Percentiles rank a stretch among this genome's conserved stretches.
Conservation (phyloP, 176 grass and related monocot species). For the Cymbopogon citratus region DNA sequence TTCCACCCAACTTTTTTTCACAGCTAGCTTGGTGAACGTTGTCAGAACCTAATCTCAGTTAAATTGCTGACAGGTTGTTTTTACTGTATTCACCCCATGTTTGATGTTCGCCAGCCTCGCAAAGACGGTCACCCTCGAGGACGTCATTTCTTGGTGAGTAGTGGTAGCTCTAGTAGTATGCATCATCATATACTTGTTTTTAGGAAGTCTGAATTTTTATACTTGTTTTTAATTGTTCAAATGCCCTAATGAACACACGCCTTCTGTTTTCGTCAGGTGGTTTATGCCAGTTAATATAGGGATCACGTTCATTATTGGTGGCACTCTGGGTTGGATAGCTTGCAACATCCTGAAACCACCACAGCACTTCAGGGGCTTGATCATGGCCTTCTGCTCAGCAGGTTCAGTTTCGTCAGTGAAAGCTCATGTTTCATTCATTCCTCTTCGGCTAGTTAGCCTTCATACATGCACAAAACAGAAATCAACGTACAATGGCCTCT, state of each 20-base stretch:
- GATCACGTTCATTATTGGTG: conserved; percentile 63
- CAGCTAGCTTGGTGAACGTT: too few relatives aligned
- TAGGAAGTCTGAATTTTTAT: not conserved
- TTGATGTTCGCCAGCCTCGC: conserved; percentile 74
- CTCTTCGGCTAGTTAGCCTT: not conserved
- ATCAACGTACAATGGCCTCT: not conserved
- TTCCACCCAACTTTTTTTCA: not conserved
- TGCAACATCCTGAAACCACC: conserved; percentile 60
- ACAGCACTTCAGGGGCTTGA: conserved; percentile 48
- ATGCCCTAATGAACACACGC: not conserved
- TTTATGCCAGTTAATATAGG: conserved; percentile 91
- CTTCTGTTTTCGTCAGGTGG: conserved; percentile 59
- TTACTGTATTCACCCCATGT: conserved; percentile 70
- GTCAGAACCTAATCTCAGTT: not conserved
- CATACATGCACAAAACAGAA: not conserved
- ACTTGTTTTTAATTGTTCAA: not conserved
- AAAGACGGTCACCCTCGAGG: conserved; percentile 61
- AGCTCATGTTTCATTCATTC: not conserved
- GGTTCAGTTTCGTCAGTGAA: conserved; percentile 30
- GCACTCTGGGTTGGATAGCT: conserved; percentile 65
- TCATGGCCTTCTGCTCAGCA: conserved; percentile 65
- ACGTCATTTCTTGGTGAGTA: conserved; percentile 81
- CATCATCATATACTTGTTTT: not conserved
- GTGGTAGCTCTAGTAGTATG: not conserved
- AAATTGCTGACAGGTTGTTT: conserved; percentile 56